Base-by-base conservation (phyloP, 1,284 basidiomycete species). In the Pisolithus thermaeus region DNA sequence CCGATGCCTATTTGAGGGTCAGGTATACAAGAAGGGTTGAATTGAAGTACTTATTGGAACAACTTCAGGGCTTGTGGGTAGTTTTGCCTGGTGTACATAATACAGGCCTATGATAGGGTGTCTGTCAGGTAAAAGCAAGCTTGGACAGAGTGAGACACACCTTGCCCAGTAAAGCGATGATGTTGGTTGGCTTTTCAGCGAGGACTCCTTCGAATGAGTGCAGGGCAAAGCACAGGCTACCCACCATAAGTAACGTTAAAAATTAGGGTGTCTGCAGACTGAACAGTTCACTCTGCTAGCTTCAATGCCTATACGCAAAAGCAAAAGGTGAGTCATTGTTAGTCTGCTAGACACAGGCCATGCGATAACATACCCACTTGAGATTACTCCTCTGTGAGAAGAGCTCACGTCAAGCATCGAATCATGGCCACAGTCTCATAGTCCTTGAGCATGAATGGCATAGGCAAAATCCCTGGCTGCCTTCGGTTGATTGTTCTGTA, bases 1-100 rank as follows among this genome's bases (percentile, higher is more conserved):
- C 95, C 95, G 37, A 97, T 91, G n/a, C 94, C 94, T 57, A 97
- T 89, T 14, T 94, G 80, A 28, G 94, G 94, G 66, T 97, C 94
- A 0, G 94, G 95, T 22, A 78, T 72, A 68, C 88, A 90, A 12
- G 78, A 70, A 0, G 94, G 92, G 49, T 83, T 84, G 43, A 90
- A 77, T 41, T 78, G 73, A 14, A 97, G 77, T 12, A 94, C 84
- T 51, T 84, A 81, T 65, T 96, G 94, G 67, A 96, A 97, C 3
- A 84, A 66, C 57, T 85, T 83, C 18, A 97, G 77, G 1, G 94
- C 84, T 46, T 84, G 83, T n/a, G 81, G 74, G 61, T 83, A 90
- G 55, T 87, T 81, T 45, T 89, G 77, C 54, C 84, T 77, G 14
- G 87, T 81, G 63, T 92, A 95, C 20, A 90, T 75, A 55, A 95